Base-by-base conservation (phyloP, 2,329 filamentous ascomycete genomes). In the Simplicillium sp. region DNA sequence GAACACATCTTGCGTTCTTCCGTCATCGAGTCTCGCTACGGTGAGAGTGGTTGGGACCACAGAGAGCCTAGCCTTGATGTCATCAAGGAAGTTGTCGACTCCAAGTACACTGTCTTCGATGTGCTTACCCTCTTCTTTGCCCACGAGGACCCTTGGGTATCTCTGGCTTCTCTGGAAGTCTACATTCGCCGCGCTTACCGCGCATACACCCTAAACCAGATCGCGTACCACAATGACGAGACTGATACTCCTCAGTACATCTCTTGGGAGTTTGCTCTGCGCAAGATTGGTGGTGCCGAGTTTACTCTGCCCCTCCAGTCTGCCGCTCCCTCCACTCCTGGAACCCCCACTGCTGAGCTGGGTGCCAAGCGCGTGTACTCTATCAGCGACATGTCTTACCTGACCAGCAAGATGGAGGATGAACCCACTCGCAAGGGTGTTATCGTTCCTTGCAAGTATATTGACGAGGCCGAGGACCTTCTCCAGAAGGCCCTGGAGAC, bases 1-100 rank as follows among this genome's bases (percentile, higher is more conserved):
- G 92, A 97, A 71, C 90, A 97, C 64, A 98, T 98, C 49, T 74
- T 98, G 41, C 86, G 89, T 44, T 95, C 90, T 18, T 90, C 92
- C 1, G 92, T 98, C 16, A 80, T 96, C 7, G 88, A 98, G 63
- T 95, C 89, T n/a, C 82, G 86, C 51, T 98, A 98, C 56, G 92
- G 92, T 44, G 92, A 98, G 73, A 89, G 87, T 45, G 89, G 90
- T 39, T 95, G 87, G 85, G 90, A 96, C 48, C 92, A 98, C 67
- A 77, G 92, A 50, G 86, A 96, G 64, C 92, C 92, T 37, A 87
- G 84, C 64, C 70, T 94, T 40, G 84, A 94, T 16, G 73, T 94
- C 48, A 83, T 98, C 67, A 95, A 95, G 72, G 92, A 98, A 64
- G 89, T 98, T 28, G 87, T 98, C 39, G 92, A 98, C 64, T 97